Evolutionary conservation across 2,329 filamentous ascomycete species (phyloP).

Genomic region (Diaporthe vaccinii): DNA sequence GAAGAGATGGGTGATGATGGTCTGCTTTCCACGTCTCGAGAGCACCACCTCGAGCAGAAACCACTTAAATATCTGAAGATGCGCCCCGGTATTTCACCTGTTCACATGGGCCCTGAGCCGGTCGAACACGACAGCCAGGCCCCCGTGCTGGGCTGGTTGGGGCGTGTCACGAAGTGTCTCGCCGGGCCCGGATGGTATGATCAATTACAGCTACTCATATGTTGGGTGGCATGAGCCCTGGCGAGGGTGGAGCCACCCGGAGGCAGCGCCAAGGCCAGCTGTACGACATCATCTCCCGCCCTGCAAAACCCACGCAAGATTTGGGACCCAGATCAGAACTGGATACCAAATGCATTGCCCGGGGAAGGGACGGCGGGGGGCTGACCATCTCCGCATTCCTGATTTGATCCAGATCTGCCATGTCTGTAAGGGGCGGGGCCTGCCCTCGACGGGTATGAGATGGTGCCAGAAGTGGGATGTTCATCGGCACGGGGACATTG

Average conservation of each 20-base stretch:
- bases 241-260: constrained; percentile 38
- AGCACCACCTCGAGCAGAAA: constrained; percentile 30
- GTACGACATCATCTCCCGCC: constrained; percentile 32
- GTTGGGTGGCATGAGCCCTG: constrained; percentile 38
- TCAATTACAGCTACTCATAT: constrained; percentile 33
- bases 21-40: constrained; percentile 33
- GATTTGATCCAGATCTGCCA: constrained; percentile 28
- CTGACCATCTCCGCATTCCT: constrained; percentile 38
- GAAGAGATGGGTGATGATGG: constrained; percentile 36
- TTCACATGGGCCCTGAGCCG: neutral
- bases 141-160: neutral
- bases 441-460: constrained; percentile 22
- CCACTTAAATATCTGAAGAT: constrained; percentile 39
- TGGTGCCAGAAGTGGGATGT: constrained; percentile 41
- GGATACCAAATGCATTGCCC: neutral
- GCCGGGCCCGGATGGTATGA: constrained; percentile 37
- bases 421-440: constrained; percentile 8
- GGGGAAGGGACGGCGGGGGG: constrained; percentile 11
- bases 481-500: constrained; percentile 32
- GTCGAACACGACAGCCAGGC: neutral
- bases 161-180: constrained; percentile 25
- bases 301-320: constrained; percentile 4
- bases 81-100: neutral
- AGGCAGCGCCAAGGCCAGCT: constrained; percentile 29
- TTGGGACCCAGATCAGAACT: neutral